Conservation (phyloP, 2,329 filamentous ascomycete genomes). For the Alternaria arborescens region DNA sequence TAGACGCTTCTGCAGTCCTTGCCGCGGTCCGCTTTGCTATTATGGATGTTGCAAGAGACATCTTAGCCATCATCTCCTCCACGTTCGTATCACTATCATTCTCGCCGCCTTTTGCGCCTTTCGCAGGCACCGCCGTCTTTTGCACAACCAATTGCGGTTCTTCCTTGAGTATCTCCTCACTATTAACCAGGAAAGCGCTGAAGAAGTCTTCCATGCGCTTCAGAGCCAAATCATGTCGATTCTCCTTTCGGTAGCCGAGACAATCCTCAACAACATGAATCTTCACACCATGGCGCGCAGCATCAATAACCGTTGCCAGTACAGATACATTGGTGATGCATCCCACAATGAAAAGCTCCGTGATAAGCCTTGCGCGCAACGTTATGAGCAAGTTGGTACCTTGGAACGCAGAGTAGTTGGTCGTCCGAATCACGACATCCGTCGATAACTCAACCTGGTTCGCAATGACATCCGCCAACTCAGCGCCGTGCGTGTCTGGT, state of each 20-base stretch:
- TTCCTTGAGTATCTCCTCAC: constrained; percentile 64
- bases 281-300: constrained; percentile 84
- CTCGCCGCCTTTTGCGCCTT: constrained; percentile 17
- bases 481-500: constrained; percentile 55
- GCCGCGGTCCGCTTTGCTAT: constrained; percentile 20
- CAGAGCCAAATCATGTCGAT: constrained; percentile 75
- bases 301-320: constrained; percentile 90
- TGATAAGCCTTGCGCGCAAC: constrained; percentile 86
- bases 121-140: constrained; percentile 14
- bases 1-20: constrained; percentile 17
- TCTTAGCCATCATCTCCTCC: constrained; percentile 31
- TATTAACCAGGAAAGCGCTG: constrained; percentile 72
- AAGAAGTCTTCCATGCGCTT: constrained; percentile 76
- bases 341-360: constrained; percentile 88
- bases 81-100: constrained; percentile 29
- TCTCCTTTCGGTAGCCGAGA: constrained; percentile 77
- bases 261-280: constrained; percentile 90
- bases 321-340: constrained; percentile 87
- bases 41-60: constrained; percentile 31
- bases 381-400: constrained; percentile 75
- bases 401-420: constrained; percentile 87
- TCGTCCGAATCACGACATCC: constrained; percentile 71
- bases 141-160: constrained; percentile 21
- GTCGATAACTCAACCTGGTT: constrained; percentile 58
- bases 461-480: constrained; percentile 61